These are phyloP conservation scores for Tremella fuciformis DNA, from an alignment of 768 basidiomycete species.

Conservation along the genomic window DNA sequence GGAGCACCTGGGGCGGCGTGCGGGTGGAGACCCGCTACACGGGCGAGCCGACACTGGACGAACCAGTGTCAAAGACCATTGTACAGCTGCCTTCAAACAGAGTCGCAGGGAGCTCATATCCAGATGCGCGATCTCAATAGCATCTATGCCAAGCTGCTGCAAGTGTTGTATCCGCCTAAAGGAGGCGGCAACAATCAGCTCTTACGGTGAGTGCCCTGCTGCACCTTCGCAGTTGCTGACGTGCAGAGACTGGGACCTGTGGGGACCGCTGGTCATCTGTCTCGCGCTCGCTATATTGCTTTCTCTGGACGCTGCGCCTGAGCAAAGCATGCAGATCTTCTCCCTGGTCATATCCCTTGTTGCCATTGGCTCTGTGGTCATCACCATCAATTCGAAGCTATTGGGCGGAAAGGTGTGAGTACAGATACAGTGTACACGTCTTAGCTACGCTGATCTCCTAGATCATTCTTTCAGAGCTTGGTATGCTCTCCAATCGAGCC, in stretches of 20 bases:
- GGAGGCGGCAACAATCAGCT: slow-evolving; percentile 73
- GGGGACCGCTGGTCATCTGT: slow-evolving; percentile 76
- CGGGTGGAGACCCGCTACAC: slow-evolving; percentile 83
- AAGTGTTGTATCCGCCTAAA: slow-evolving; percentile 82
- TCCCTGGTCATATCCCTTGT: slow-evolving; percentile 92
- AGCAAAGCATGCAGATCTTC: slow-evolving; percentile 83
- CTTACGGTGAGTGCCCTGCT: slow-evolving; percentile 58
- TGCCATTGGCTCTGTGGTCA: slow-evolving; percentile 80
- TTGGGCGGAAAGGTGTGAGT: slow-evolving; percentile 55
- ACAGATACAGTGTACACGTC: neutral
- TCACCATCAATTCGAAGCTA: slow-evolving; percentile 89
- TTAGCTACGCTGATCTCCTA: slow-evolving; percentile 42
- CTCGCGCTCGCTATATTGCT: slow-evolving; percentile 40
- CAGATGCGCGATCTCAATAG: slow-evolving; percentile 85
- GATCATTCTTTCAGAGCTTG: slow-evolving; percentile 92
- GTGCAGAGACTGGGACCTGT: slow-evolving; percentile 90
- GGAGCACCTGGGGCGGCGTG: slow-evolving; percentile 63
- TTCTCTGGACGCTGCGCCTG: slow-evolving; percentile 59
- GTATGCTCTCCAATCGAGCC: slow-evolving; percentile 21
- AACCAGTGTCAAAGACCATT: slow-evolving; percentile 83
- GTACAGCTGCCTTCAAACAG: slow-evolving; percentile 53
- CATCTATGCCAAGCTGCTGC: slow-evolving; percentile 86
- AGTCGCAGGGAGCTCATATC: neutral
- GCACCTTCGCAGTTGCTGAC: slow-evolving; percentile 7
- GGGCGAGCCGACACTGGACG: slow-evolving; percentile 85